Evolutionary conservation across 805 yeast genomes (phyloP).

Genomic region (Metahyphopichia silvanorum): DNA sequence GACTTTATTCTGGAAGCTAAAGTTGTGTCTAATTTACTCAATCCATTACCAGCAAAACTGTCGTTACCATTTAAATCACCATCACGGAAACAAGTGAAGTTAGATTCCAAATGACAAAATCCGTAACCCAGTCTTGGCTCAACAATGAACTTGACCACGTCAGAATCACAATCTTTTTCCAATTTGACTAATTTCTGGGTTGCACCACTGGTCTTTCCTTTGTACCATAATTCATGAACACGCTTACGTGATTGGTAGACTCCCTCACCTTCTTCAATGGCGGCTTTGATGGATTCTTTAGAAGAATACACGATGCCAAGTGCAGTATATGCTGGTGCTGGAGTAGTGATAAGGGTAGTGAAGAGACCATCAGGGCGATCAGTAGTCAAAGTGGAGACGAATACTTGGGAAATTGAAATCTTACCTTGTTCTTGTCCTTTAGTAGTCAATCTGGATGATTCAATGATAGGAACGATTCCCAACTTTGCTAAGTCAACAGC

Average conservation of each 20-base stretch:
- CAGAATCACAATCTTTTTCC: constrained; percentile 87
- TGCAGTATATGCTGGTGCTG: constrained; percentile 48
- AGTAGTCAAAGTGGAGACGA: constrained; percentile 56
- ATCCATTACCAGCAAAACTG: constrained; percentile 59
- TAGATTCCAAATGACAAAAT: constrained; percentile 83
- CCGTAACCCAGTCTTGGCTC: constrained; percentile 77
- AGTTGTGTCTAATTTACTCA: constrained; percentile 64
- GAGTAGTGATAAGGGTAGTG: constrained; percentile 78
- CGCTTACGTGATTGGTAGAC: constrained; percentile 88
- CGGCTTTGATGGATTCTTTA: constrained; percentile 71
- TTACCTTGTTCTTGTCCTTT: constrained; percentile 11
- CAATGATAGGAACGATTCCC: constrained; percentile 31
- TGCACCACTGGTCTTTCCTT: constrained; percentile 96
- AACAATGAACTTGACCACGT: constrained; percentile 83
- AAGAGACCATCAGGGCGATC: constrained; percentile 86
- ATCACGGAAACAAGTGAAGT: constrained; percentile 67
- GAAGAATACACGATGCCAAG: constrained; percentile 93
- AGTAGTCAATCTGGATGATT: constrained; percentile 22
- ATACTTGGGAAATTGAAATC: constrained; percentile 40
- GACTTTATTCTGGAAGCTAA: constrained; percentile 55
- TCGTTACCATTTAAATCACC: constrained; percentile 25
- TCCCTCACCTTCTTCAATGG: constrained; percentile 78
- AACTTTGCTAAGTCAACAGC: constrained; percentile 24
- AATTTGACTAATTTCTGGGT: constrained; percentile 71
- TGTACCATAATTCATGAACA: constrained; percentile 85